These are phyloP conservation scores for Brettanomyces sp. DNA, from an alignment of 805 yeast species.

Conservation along the genomic window DNA sequence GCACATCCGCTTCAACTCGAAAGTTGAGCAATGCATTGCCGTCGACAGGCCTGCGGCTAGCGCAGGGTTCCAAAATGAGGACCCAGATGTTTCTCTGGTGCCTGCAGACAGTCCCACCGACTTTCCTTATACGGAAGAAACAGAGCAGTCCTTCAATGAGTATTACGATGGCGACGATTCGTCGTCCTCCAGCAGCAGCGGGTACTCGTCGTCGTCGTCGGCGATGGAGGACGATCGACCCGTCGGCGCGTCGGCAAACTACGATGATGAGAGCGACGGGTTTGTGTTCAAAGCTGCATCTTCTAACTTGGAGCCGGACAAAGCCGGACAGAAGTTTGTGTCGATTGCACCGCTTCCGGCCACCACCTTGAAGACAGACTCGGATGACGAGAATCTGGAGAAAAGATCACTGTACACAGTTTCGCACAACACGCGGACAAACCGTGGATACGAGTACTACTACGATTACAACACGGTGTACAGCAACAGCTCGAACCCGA, in stretches of 20 bases:
- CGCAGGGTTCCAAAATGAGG: conserved; percentile 10
- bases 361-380: conserved; percentile 71
- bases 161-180: background rate
- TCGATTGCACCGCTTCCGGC: conserved; percentile 80
- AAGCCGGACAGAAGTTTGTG: conserved; percentile 15
- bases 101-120: background rate
- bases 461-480: conserved; percentile 78
- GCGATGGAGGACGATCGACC: background rate
- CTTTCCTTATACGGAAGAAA: background rate
- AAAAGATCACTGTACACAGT: conserved; percentile 41
- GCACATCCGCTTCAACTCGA: conserved; percentile 86
- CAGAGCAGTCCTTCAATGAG: conserved; percentile 2
- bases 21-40: conserved; percentile 91
- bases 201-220: background rate
- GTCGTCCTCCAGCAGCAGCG: background rate
- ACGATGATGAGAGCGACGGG: conserved; percentile 19
- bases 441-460: conserved; percentile 67
- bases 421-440: conserved; percentile 64
- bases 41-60: conserved; percentile 27
- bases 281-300: conserved; percentile 17
- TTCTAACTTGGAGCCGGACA: conserved; percentile 2
- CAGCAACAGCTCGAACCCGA: conserved; percentile 40
- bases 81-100: background rate
- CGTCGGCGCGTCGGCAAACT: conserved; percentile 6
- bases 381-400: conserved; percentile 53